Evolutionary conservation across 306 rosid genomes (phyloP), one percentile per base, ranked within the genome.

Genomic region (Purshia tridentata): DNA sequence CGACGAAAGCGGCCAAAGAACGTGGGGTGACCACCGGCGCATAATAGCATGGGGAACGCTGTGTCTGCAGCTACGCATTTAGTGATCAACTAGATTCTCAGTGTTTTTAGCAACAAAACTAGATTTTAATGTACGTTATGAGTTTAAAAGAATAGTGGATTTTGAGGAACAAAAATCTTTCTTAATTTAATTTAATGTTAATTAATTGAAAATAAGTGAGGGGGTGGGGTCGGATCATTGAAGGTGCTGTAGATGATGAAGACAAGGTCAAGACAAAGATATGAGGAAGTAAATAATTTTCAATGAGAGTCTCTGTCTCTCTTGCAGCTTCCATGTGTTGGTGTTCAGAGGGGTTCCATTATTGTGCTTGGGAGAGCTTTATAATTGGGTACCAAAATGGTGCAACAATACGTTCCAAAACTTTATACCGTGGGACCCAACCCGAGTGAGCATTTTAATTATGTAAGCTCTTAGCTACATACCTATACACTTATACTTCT

Each of bases 261-360:
- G 70, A 75, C 79, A 78, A 19, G 73, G 73, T 39, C 67, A 53
- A 37, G 78, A 63, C 68, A 67, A 53, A 51, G 84, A 52, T 8
- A 65, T 23, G 10, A 57, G 7, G 58, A 18, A 69, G 52, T 8
- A 67, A 54, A 11, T 39, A 67, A 58, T 61, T 69, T 60, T 62
- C 29, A 65, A 55, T 48, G 58, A 76, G 61, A 6, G 74, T 67
- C 23, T 8, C 8, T 76, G 78, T 81, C 80, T 75, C 71, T 65
- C 60, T 76, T 64, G 83, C 72, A 80, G 65, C 68, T 78, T 76
- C 76, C 89, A 72, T 83, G 82, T 81, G 84, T 75, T 61, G 47
- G 13, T 54, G 70, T 46, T 40, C 55, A 22, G 53, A 59, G n/a
- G 11, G 62, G 77, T 40, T 73, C 56, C 78, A 58, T 42, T 53